A percentile compares a stretch with the other conserved stretches of the same genome.
Conservation (phyloP, 768 basidiomycete species). For the Termitomyces sp. region DNA sequence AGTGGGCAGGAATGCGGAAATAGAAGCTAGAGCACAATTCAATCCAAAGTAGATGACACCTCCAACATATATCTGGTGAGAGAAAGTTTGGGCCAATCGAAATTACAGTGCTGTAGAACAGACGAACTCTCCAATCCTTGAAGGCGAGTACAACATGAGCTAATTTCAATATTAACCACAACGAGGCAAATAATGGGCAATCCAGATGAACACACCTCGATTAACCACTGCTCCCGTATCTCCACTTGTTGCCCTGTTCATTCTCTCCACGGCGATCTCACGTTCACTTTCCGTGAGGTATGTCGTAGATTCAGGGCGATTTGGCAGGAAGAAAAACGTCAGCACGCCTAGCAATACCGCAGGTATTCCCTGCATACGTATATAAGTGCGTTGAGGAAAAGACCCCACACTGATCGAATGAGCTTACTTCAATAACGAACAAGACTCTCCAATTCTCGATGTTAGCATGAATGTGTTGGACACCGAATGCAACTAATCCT, state of each 20-base stretch:
- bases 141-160: constrained; percentile 64
- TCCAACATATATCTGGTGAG: constrained; percentile 52
- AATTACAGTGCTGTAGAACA: neutral
- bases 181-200: neutral
- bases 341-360: constrained; percentile 60
- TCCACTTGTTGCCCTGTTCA: constrained; percentile 62
- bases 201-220: constrained; percentile 38
- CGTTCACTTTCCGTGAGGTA: constrained; percentile 54
- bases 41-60: constrained; percentile 79
- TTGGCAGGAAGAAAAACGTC: constrained; percentile 54
- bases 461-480: constrained; percentile 55
- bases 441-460: constrained; percentile 59
- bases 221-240: constrained; percentile 66
- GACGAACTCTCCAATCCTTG: constrained; percentile 65
- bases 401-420: neutral
- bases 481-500: constrained; percentile 78
- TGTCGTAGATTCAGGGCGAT: constrained; percentile 67
- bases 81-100: neutral
- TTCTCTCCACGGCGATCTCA: constrained; percentile 60
- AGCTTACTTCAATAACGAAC: constrained; percentile 67
- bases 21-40: constrained; percentile 75
- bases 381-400: neutral
- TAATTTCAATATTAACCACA: constrained; percentile 20
- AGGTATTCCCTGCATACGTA: constrained; percentile 57
- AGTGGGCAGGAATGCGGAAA: constrained; percentile 80